Base-by-base conservation (phyloP, 768 basidiomycete species). In the Termitomyces sp. region DNA sequence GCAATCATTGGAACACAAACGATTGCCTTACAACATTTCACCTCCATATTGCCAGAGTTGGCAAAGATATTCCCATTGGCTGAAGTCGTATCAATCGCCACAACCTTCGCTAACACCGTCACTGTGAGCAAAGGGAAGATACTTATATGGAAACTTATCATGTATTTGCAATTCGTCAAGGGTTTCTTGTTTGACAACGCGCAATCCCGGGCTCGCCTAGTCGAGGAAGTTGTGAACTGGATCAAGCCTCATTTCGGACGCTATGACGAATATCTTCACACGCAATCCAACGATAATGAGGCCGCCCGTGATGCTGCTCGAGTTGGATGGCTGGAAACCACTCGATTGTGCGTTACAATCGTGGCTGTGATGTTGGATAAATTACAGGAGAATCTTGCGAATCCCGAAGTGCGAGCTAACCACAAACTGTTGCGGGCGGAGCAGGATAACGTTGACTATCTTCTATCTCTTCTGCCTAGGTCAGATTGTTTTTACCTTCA, bases 1-100 rank as follows among this genome's bases (percentile, higher is more conserved):
- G 84, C 89, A n/a, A 89, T 97, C 68, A 93, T 98, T 49, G 96
- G 96, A 50, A 96, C 96, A 2, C 96, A 98, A 67, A 94, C 93
- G 1, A 87, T 96, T 58, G 94, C 94, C 5, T 76, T 97, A 12
- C 93, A 95, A 66, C 89, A 94, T 71, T 98, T 97, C 68, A 89
- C 92, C 2, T 88, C 91, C 23, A 90, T 96, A 60, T 77, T 98
- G 10, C 94, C 95, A 4, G 91, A 94, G 66, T 77, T 98, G 19
- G 78, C 85, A 35, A 86, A 89, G 64, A 85, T 94, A 19, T 94
- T 92, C 66, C 71, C 82, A 15, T 85, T 81, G 5, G 81, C 89
- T 9, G 94, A 98, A 67, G 83, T 97, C 10, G 91, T 95, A 26
- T 84, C 90, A 12, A 83, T 95, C 58, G 86, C 86, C 11, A 92